These are phyloP conservation scores for Beta corolliflora DNA, from an alignment of 179 eudicot species.

Conservation along the genomic window DNA sequence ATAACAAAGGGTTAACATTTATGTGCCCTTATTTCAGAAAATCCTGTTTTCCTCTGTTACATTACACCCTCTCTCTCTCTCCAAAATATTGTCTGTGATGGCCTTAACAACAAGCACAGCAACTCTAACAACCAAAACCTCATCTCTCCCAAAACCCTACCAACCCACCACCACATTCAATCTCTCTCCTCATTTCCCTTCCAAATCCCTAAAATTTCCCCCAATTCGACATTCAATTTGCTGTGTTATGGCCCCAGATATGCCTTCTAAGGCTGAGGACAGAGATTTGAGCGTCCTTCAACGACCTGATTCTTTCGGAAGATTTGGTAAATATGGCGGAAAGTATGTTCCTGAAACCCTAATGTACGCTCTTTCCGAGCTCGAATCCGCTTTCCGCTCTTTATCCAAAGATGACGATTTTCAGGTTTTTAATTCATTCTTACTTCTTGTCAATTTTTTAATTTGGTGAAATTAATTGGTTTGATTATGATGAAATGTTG, in stretches of 20 bases:
- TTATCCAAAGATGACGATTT: conserved; percentile 56
- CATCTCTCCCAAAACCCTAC: conserved; percentile 19
- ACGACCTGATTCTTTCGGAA: conserved; percentile 81
- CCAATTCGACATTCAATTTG: conserved; percentile 39
- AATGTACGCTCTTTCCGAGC: conserved; percentile 83
- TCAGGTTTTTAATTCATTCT: conserved; percentile 47
- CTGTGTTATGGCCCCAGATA: conserved; percentile 42
- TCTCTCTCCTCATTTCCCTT: conserved; percentile 7
- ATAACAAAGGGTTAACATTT: no score
- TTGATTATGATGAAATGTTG: background rate
- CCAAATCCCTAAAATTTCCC: conserved; percentile 33
- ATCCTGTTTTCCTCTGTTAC: no score
- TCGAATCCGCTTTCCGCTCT: conserved; percentile 64
- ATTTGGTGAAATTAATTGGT: background rate
- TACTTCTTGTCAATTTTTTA: background rate
- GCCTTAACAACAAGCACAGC: conserved; percentile 36
- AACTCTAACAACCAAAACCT: conserved; percentile 25
- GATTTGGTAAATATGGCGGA: conserved; percentile 89
- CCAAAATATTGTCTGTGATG: conserved; percentile 25
- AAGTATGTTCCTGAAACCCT: conserved; percentile 91
- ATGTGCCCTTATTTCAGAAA: no score
- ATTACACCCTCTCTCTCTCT: no score
- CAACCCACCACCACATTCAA: background rate
- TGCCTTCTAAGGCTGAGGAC: conserved; percentile 2
- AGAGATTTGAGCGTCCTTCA: conserved; percentile 30